A percentile compares a stretch with the other conserved stretches of the same genome.
Evolutionary conservation across 2,329 filamentous ascomycete genomes (phyloP).

Genomic region (Ascochyta rabiei): DNA sequence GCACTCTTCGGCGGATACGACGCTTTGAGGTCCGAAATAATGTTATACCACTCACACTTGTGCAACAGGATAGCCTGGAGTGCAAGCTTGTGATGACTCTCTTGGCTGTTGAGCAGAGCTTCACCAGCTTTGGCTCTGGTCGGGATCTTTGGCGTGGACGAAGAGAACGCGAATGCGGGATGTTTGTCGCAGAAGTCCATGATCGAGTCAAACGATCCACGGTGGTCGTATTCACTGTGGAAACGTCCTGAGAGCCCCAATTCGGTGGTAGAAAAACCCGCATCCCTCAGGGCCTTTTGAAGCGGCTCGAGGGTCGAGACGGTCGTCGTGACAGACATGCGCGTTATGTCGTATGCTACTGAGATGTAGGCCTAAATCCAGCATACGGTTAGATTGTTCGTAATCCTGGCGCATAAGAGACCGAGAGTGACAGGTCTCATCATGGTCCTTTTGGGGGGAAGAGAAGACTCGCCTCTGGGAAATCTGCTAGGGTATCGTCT

Average conservation of each 20-base stretch:
- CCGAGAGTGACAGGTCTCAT: no score
- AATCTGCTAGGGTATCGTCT: not conserved
- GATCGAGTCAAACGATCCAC: not conserved
- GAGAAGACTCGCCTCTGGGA: not conserved
- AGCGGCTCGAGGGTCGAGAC: not conserved
- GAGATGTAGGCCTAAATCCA: not conserved
- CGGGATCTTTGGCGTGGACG: not conserved
- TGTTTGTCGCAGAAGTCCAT: not conserved
- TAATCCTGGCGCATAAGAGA: no score
- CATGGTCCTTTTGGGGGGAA: no score
- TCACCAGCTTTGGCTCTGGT: no score
- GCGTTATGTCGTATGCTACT: not conserved
- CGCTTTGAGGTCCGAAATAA: not conserved
- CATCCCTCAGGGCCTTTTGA: not conserved
- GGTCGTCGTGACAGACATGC: not conserved
- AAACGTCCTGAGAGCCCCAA: slow-evolving; percentile 1
- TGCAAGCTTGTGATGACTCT: not conserved
- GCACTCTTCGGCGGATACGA: not conserved
- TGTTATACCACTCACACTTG: slow-evolving; percentile 2
- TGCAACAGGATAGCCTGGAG: not conserved
- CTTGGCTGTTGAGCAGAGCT: no score
- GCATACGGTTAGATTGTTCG: not conserved
- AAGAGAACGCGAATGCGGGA: not conserved
- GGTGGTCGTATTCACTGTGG: not conserved
- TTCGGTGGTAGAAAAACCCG: not conserved